These are phyloP conservation scores for Pleomassaria siparia DNA, from an alignment of 2,329 filamentous ascomycete species.

Conservation along the genomic window DNA sequence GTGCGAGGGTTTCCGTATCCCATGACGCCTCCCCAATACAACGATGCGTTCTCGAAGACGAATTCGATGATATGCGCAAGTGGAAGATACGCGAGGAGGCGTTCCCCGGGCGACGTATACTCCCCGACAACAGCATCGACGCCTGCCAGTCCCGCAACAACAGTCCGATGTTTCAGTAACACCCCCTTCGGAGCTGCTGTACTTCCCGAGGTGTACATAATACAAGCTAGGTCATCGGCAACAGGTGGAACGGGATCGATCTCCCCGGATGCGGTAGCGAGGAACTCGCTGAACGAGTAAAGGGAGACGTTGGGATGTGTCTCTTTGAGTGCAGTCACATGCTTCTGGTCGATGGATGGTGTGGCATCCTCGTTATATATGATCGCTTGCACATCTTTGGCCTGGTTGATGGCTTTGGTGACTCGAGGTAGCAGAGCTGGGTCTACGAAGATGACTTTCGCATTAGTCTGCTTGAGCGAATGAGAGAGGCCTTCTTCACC, in stretches of 20 bases:
- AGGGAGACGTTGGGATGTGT: conserved; percentile 57
- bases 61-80: conserved; percentile 97
- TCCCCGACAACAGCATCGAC: conserved; percentile 76
- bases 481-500: conserved; percentile 82
- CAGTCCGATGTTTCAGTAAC: conserved; percentile 75
- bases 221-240: conserved; percentile 78
- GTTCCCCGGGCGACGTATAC: conserved; percentile 75
- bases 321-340: conserved; percentile 57
- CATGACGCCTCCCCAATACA: conserved; percentile 88
- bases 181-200: conserved; percentile 90
- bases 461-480: conserved; percentile 78
- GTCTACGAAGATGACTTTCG: conserved; percentile 84
- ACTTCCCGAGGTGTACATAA: conserved; percentile 82
- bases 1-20: conserved; percentile 93
- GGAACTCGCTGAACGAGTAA: conserved; percentile 58
- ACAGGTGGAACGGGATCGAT: conserved; percentile 71
- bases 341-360: conserved; percentile 52
- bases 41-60: conserved; percentile 85
- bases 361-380: conserved; percentile 60
- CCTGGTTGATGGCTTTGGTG: conserved; percentile 56
- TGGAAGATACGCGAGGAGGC: conserved; percentile 86
- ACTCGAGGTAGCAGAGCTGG: conserved; percentile 66
- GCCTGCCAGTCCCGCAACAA: conserved; percentile 79
- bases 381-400: conserved; percentile 58
- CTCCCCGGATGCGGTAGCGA: conserved; percentile 63